Conservation (phyloP, 192 early-diverging fungal genomes). For the Chytriomyces confervae region DNA sequence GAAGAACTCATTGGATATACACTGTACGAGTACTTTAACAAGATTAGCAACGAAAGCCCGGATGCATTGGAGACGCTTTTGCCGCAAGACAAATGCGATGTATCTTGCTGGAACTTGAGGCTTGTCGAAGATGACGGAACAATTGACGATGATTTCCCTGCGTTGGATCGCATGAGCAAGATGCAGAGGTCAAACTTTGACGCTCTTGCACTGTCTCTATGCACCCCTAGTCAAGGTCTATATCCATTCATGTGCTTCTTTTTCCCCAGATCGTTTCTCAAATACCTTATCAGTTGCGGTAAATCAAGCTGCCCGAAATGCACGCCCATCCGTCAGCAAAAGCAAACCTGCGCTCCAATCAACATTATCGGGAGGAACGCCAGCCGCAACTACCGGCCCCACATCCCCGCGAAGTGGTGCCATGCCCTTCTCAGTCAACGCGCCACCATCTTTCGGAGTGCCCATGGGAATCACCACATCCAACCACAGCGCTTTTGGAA, state of each 20-base stretch:
- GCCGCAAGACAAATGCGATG: constrained; percentile 65
- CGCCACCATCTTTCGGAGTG: not conserved
- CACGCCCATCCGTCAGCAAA: not conserved
- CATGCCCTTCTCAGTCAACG: not conserved
- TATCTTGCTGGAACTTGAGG: constrained; percentile 84
- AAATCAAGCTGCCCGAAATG: constrained; percentile 41
- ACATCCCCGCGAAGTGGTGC: not conserved
- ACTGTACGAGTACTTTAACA: constrained; percentile 84
- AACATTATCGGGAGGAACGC: not conserved
- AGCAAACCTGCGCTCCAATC: not conserved
- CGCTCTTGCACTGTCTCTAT: constrained; percentile 87
- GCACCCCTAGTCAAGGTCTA: constrained; percentile 74
- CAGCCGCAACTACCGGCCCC: not conserved
- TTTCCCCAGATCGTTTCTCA: not conserved
- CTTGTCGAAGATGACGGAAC: constrained; percentile 96
- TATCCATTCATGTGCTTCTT: not conserved
- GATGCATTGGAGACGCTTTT: constrained; percentile 68
- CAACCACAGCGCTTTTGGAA: not conserved
- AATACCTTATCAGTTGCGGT: constrained; percentile 25
- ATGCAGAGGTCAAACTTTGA: constrained; percentile 88
- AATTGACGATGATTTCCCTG: constrained; percentile 98
- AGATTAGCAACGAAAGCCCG: not conserved
- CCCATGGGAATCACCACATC: not conserved
- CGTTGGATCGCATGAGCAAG: constrained; percentile 83
- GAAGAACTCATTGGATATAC: constrained; percentile 94